Percentiles rank a stretch among this genome's conserved stretches.
These are phyloP conservation scores for Pythium dissimile DNA, from an alignment of 352 stramenopile species.

Conservation along the genomic window DNA sequence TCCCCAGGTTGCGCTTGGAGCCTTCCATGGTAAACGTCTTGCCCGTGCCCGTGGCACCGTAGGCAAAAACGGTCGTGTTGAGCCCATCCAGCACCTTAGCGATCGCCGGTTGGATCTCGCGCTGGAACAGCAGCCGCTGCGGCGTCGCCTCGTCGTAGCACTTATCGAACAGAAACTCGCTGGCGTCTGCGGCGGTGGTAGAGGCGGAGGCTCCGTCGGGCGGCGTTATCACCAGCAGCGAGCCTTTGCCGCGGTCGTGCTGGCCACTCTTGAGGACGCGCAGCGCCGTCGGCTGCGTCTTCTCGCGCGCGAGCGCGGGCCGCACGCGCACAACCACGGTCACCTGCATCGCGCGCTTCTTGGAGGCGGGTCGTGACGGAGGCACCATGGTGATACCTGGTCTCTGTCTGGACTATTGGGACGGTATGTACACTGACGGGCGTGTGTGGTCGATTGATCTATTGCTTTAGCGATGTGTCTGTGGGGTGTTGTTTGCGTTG, in stretches of 20 bases:
- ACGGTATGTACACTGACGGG: too few relatives aligned
- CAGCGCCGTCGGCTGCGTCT: slow-evolving; percentile 20
- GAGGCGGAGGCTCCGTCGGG: too few relatives aligned
- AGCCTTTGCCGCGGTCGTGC: slow-evolving; percentile 6
- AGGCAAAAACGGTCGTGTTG: slow-evolving; percentile 55
- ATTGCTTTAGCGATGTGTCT: background rate
- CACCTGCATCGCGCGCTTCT: slow-evolving; percentile 28
- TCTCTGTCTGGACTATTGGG: too few relatives aligned
- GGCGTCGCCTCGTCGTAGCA: slow-evolving; percentile 38
- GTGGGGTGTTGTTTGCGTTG: background rate
- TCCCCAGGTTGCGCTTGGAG: slow-evolving; percentile 39
- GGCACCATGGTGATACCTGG: background rate
- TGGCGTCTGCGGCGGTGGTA: slow-evolving; percentile 1
- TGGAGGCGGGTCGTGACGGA: too few relatives aligned
- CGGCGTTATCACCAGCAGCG: slow-evolving; percentile 13
- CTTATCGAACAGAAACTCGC: slow-evolving; percentile 33
- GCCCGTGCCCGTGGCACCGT: slow-evolving; percentile 51
- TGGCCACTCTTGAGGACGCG: slow-evolving; percentile 9
- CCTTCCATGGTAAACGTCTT: slow-evolving; percentile 76
- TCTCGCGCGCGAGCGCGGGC: slow-evolving; percentile 29
- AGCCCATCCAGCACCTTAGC: slow-evolving; percentile 34
- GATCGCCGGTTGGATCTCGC: slow-evolving; percentile 38
- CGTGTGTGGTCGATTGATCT: too few relatives aligned
- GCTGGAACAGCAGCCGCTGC: slow-evolving; percentile 35
- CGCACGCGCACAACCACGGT: slow-evolving; percentile 43